These are phyloP conservation scores for Boletus pseudo-olivaceus DNA, from an alignment of 768 basidiomycete species.

Conservation along the genomic window DNA sequence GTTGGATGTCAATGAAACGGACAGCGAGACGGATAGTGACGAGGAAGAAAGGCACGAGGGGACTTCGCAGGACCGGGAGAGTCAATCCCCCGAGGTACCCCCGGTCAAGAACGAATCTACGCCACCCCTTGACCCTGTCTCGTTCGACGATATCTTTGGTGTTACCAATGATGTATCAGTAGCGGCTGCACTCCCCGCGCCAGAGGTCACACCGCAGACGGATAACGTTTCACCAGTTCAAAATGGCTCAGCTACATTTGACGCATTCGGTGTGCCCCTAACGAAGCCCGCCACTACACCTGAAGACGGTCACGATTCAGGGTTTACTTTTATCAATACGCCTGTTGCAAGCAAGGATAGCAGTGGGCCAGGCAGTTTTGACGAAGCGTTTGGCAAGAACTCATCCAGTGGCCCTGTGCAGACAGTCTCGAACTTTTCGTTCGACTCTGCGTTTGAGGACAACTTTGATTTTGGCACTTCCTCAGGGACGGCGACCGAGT, in stretches of 20 bases:
- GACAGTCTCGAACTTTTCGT: constrained; percentile 45
- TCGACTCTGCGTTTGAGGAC: constrained; percentile 63
- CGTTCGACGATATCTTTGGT: constrained; percentile 62
- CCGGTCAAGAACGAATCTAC: constrained; percentile 11
- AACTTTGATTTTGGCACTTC: constrained; percentile 60
- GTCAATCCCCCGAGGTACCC: constrained; percentile 15
- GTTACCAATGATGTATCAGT: constrained; percentile 19
- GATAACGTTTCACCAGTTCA: constrained; percentile 15
- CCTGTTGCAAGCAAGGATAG: constrained; percentile 13
- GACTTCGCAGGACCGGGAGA: constrained; percentile 17
- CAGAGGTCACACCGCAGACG: constrained; percentile 13
- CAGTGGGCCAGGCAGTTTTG: constrained; percentile 56
- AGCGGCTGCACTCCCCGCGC: constrained; percentile 16
- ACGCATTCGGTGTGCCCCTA: constrained; percentile 40
- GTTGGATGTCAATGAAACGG: constrained; percentile 54
- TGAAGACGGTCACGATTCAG: constrained; percentile 19
- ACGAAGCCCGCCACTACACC: constrained; percentile 14
- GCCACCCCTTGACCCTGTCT: constrained; percentile 13
- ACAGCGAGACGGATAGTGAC: constrained; percentile 51
- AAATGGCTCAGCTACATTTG: constrained; percentile 25
- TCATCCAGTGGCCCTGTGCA: constrained; percentile 36
- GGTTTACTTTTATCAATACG: constrained; percentile 18
- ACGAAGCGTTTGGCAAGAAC: constrained; percentile 67
- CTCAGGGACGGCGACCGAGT: constrained; percentile 30
- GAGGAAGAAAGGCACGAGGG: constrained; percentile 36